Evolutionary conservation across 2,329 filamentous ascomycete genomes (phyloP).

Genomic region (Pseudogymnoascus sp.): DNA sequence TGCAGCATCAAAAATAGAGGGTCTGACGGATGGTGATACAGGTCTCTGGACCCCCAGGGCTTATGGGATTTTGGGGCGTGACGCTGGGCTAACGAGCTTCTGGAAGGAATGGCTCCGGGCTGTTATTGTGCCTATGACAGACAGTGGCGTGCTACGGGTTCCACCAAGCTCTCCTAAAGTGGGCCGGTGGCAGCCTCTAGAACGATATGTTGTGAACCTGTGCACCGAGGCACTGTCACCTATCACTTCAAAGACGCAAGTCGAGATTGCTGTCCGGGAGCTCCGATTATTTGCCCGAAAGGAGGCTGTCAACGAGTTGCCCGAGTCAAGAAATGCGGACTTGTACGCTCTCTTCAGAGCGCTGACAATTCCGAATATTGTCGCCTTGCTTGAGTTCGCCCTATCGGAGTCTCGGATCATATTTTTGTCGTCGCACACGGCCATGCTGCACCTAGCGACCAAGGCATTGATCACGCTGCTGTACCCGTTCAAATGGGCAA

Average conservation of each 20-base stretch:
- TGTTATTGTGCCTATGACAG: slow-evolving; percentile 90
- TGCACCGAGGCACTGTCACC: slow-evolving; percentile 93
- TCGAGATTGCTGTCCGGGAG: slow-evolving; percentile 84
- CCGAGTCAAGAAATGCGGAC: slow-evolving; percentile 83
- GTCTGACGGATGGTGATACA: slow-evolving; percentile 87
- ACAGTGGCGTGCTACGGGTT: slow-evolving; percentile 72
- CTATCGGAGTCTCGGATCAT: slow-evolving; percentile 93
- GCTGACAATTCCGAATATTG: slow-evolving; percentile 83
- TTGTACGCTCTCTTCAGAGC: slow-evolving; percentile 87
- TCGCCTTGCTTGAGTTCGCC: slow-evolving; percentile 87
- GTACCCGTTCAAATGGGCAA: slow-evolving; percentile 87
- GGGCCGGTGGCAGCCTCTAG: slow-evolving; percentile 90
- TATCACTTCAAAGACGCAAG: slow-evolving; percentile 87
- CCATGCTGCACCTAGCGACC: slow-evolving; percentile 90
- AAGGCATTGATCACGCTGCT: slow-evolving; percentile 77
- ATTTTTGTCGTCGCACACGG: slow-evolving; percentile 86
- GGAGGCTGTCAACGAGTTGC: slow-evolving; percentile 86
- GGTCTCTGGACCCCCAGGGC: slow-evolving; percentile 92
- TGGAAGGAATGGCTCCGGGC: slow-evolving; percentile 99
- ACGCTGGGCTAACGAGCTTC: slow-evolving; percentile 75
- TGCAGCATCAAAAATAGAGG: slow-evolving; percentile 94
- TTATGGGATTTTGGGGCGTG: slow-evolving; percentile 84
- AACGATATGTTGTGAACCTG: slow-evolving; percentile 93
- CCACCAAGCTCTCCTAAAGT: slow-evolving; percentile 83
- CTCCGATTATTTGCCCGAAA: slow-evolving; percentile 86